Evolutionary conservation across 2,329 filamentous ascomycete genomes (phyloP).

Genomic region (Chaetomium sp.): DNA sequence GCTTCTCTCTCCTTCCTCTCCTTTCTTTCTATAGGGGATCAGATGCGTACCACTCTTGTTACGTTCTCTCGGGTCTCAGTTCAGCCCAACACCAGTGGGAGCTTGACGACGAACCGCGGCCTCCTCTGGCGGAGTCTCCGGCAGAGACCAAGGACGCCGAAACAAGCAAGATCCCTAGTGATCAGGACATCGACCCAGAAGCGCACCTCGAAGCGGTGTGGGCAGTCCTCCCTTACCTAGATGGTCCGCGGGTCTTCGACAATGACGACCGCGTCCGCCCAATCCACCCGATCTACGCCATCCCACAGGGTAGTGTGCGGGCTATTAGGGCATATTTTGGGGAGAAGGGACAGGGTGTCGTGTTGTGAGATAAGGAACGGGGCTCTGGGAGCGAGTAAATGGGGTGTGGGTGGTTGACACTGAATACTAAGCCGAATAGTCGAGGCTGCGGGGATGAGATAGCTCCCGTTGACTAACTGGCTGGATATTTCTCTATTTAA

Average conservation of each 20-base stretch:
- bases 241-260: constrained; percentile 59
- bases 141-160: no score
- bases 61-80: constrained; percentile 80
- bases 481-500: no score
- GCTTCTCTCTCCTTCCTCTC: background rate
- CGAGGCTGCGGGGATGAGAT: no score
- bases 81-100: constrained; percentile 67
- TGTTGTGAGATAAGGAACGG: background rate
- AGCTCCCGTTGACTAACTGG: no score
- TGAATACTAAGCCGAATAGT: no score
- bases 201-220: constrained; percentile 27
- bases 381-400: background rate
- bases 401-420: background rate
- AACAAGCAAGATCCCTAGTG: no score
- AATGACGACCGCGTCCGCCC: constrained; percentile 62
- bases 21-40: constrained; percentile 34
- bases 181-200: constrained; percentile 18
- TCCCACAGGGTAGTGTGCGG: constrained; percentile 65
- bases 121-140: no score
- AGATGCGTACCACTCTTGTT: constrained; percentile 90
- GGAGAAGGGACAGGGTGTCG: constrained; percentile 48
- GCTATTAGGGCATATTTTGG: constrained; percentile 60
- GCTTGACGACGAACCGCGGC: constrained; percentile 31
- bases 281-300: constrained; percentile 79
- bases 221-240: constrained; percentile 42